Base-by-base conservation (phyloP, 371 early-diverging fungal species). In the Mortierella sp. region DNA sequence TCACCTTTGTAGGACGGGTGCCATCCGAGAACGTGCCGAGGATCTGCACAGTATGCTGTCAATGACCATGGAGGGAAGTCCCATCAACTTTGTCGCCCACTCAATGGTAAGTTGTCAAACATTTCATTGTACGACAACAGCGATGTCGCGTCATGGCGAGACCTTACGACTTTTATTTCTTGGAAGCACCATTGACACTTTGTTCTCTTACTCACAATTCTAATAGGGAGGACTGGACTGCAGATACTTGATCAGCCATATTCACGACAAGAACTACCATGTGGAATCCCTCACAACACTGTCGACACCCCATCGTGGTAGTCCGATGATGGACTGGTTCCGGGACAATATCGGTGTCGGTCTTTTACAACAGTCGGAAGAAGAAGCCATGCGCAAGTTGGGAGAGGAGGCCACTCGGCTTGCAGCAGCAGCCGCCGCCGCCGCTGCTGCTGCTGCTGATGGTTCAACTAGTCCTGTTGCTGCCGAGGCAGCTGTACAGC, bases 281-380 rank as follows among this genome's bases (percentile, higher is more conserved):
- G 92, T 95, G 9, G 87, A 86, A 34, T 94, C 96, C 4, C 85
- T 97, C 37, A 96, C 97, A 0, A 97, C 97, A 0, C 88, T 97
- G 22, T 94, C 94, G 5, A 96, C 98, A 10, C 98, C 98, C n/a
- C 98, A 97, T 82, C 92, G 94, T 34, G 98, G 98, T 7, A 91
- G 92, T 47, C 91, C 94, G 7, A 93, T 97, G 84, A 96, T 96
- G 96, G 96, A 96, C 86, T 96, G 95, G 94, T 94, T 93, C 74
- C 91, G 94, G 26, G 95, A 96, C 75, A 88, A 92, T 63, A 85
- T 96, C 37, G 92, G 93, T 16, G 87, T 95, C 0, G 89, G 89
- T 4, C 63, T 85, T 39, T 52, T 86, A 7, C 55, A 65, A n/a
- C 64, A 68, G 43, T 64, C 71, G 1, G 83, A 83, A n/a, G 75